Evolutionary conservation across 2,329 filamentous ascomycete species (phyloP), one percentile per base, ranked within the genome.

Genomic region (Xylaria digitata): DNA sequence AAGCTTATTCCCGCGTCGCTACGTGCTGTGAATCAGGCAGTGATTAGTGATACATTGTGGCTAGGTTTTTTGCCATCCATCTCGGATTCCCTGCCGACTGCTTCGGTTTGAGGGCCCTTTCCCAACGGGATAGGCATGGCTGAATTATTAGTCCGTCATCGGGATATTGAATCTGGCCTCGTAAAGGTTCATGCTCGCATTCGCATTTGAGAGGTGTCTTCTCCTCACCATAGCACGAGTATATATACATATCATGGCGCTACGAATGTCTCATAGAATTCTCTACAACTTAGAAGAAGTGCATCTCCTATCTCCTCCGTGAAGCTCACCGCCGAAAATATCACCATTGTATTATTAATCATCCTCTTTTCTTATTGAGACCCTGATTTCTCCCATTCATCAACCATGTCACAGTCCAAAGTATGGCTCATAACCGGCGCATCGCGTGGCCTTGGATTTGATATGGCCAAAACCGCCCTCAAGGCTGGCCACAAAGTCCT

Each of bases 341-440:
- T 40, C 37, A 45, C 3, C 19, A 26, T 37, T 21, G 8, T 2
- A 17, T 6, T 2, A 17, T 6, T 37, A 37, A 34, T 11, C 6
- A 8, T 30, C 13, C 8, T 53, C 21, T 11, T 48, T 23, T 13
- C 13, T 49, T 6, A 11, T 42, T 32, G 7, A 19, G 17, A 17
- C 19, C 15, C 9, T 19, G 2, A 13, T 3, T 19, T 32, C 4
- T 40, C 13, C 6, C 15, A 13, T 23, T 34, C 49, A 42, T 40
- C 52, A 26, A 67, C n/a, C 19, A 74, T 73, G 73, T 50, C 67
- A 17, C 67, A 72, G 43, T n/a, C 66, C 19, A 59, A 71, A 69
- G 68, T 75, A 17, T 75, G 74, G 73, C 69, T 75, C 26, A 64
- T 75, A 19, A 75, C 73, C 9, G 74, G 73, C 23, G 73, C 74